phyloP scores from a whole-genome alignment of 1,139 yeast genomes.

The Nakaseomyces nivariensis region DNA sequence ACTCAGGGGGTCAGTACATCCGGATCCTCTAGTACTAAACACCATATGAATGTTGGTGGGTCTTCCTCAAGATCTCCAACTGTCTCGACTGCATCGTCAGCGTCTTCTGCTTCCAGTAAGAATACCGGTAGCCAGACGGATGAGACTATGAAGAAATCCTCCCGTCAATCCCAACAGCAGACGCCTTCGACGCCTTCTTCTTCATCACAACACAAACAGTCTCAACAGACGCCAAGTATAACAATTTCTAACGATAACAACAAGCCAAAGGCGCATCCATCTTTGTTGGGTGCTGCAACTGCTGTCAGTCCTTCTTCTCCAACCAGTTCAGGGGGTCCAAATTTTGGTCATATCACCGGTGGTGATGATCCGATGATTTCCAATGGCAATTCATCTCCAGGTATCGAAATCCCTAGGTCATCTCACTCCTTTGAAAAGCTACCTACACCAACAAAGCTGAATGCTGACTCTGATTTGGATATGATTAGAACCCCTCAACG shows the following conservation, averaged over 20 bases:
- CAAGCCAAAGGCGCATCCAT: slow-evolving; percentile 16
- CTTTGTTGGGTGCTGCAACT: slow-evolving; percentile 20
- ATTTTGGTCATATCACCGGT: not conserved
- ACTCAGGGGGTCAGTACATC: not conserved
- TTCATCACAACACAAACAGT: not conserved
- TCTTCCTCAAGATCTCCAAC: slow-evolving; percentile 4
- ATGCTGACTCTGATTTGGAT: slow-evolving; percentile 42
- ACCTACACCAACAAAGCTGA: slow-evolving; percentile 35
- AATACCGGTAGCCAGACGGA: not conserved
- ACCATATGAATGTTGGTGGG: slow-evolving; percentile 1
- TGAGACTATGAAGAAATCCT: not conserved
- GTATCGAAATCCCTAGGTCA: slow-evolving; percentile 34
- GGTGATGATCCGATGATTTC: slow-evolving; percentile 8
- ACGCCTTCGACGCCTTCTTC: not conserved
- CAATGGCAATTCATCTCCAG: slow-evolving; percentile 17
- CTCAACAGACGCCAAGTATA: slow-evolving; percentile 4
- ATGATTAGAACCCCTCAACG: slow-evolving; percentile 72
- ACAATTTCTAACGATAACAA: slow-evolving; percentile 5
- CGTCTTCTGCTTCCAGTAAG: not conserved
- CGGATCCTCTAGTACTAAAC: not conserved
- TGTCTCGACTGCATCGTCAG: slow-evolving; percentile 2
- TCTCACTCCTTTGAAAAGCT: slow-evolving; percentile 38
- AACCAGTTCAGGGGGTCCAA: slow-evolving; percentile 10
- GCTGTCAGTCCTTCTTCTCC: slow-evolving; percentile 15
- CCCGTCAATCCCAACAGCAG: slow-evolving; percentile 3